Conservation (phyloP, 2,329 filamentous ascomycete genomes). For the Claviceps africana region DNA sequence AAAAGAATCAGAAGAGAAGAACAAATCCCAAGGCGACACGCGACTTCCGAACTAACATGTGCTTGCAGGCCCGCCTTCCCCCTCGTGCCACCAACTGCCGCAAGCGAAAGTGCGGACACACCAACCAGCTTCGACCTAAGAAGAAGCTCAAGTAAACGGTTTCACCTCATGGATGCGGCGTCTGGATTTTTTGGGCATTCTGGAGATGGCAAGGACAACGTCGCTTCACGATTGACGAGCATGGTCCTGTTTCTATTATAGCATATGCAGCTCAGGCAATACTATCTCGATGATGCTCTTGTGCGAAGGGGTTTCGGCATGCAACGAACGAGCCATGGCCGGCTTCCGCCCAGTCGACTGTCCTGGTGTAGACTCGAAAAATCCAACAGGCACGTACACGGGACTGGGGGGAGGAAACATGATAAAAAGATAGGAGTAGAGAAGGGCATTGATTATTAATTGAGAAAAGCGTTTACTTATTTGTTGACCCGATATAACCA, state of each 20-base stretch:
- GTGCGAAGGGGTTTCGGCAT: conserved; percentile 11
- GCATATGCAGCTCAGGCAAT: conserved; percentile 26
- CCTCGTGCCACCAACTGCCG: conserved; percentile 99
- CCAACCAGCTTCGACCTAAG: conserved; percentile 99
- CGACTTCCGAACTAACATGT: conserved; percentile 6
- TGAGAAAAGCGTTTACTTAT: too few relatives aligned
- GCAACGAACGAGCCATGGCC: not conserved
- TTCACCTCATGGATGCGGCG: conserved; percentile 27
- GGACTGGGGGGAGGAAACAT: too few relatives aligned
- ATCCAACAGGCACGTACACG: too few relatives aligned
- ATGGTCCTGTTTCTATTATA: conserved; percentile 27
- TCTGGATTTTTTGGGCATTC: conserved; percentile 30
- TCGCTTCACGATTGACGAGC: conserved; percentile 22
- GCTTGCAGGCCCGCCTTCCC: conserved; percentile 59
- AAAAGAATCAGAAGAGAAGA: not conserved
- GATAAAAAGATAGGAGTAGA: too few relatives aligned
- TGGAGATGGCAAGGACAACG: conserved; percentile 22
- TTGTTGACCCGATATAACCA: not conserved
- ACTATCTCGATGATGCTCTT: conserved; percentile 22
- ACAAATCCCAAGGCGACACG: not conserved
- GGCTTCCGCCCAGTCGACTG: not conserved
- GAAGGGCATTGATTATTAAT: too few relatives aligned
- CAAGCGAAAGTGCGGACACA: conserved; percentile 99
- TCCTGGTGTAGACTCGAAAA: too few relatives aligned
- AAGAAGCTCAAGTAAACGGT: conserved; percentile 86